Evolutionary conservation across 768 basidiomycete genomes (phyloP), one percentile per base, ranked within the genome.

Genomic region (Pisolithus orientalis): DNA sequence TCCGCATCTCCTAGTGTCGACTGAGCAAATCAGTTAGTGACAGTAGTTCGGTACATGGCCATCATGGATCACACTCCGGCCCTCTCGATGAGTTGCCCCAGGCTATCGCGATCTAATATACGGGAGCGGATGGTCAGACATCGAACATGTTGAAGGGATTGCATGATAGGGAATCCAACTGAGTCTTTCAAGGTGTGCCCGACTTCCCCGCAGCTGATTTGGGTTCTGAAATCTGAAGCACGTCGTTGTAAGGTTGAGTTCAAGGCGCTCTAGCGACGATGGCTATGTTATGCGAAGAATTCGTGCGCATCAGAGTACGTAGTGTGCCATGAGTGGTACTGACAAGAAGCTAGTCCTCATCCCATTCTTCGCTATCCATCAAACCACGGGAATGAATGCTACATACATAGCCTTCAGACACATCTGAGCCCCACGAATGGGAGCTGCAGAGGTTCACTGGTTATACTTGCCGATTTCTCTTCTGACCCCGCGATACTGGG

Each of bases 261-360:
- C 75, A 94, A 89, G 61, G 82, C 90, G 0, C 73, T 87, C 1
- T 83, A 1, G 73, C 83, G 0, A 75, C 81, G 0, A 78, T 83
- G 0, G 79, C 91, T 45, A 78, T 96, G 49, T 71, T 97, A 6
- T 94, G 91, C 57, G 94, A 99, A 69, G 96, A 98, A 67, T 89
- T 91, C 51, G 92, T 99, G 3, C 95, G 21, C 94, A 0, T 71
- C 80, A 38, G 94, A 93, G 64, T 93, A 92, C 61, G 4, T 82
- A 88, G 43, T 84, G 89, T 57, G 76, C 94, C 6, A 80, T 69
- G 6, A 67, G 81, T 6, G 72, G 76, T 14, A 74, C 79, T 3
- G 71, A 72, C 71, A 7, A 76, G 82, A 14, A 75, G 79, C 16
- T 80, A 83, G 7, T 68, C 89, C n/a, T 84, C 84, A 3, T 83